Percentiles rank a stretch among this genome's conserved stretches.
Conservation (phyloP, 2,329 filamentous ascomycete genomes). For the Trichophyton equinum region DNA sequence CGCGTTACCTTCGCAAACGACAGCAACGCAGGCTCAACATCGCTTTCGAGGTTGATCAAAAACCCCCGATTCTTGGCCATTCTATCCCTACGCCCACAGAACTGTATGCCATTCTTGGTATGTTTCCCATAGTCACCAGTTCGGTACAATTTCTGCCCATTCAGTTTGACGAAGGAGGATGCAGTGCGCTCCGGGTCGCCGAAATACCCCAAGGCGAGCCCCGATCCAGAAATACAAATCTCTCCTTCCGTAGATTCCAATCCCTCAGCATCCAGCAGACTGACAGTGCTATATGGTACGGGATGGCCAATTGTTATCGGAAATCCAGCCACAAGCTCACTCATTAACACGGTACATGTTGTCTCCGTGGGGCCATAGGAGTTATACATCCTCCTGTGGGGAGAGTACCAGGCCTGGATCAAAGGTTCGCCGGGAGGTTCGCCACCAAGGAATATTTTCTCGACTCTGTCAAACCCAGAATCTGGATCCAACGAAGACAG, state of each 20-base stretch:
- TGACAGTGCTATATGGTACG: conserved; percentile 10
- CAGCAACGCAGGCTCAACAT: conserved; percentile 21
- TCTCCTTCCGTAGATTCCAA: conserved; percentile 12
- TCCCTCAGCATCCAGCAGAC: conserved; percentile 13
- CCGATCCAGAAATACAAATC: conserved; percentile 15
- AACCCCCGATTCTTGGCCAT: conserved; percentile 27
- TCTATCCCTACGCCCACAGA: conserved; percentile 20
- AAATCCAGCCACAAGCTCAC: neutral
- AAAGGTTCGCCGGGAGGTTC: neutral
- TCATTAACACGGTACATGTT: neutral
- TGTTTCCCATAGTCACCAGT: conserved; percentile 13
- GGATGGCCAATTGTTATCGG: conserved; percentile 13
- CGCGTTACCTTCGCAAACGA: conserved; percentile 9
- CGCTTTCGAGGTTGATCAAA: conserved; percentile 25
- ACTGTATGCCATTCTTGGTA: conserved; percentile 15
- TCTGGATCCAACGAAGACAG: neutral
- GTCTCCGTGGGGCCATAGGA: conserved; percentile 4
- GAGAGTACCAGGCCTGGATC: neutral
- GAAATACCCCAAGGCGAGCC: conserved; percentile 17
- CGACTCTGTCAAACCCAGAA: neutral
- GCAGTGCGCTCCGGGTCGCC: conserved; percentile 12
- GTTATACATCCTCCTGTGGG: neutral
- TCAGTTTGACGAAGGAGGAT: conserved; percentile 13
- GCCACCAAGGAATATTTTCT: conserved; percentile 1
- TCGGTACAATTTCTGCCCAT: conserved; percentile 14